Evolutionary conservation across 352 stramenopile genomes (phyloP).

Genomic region (Aphanomyces invadans): DNA sequence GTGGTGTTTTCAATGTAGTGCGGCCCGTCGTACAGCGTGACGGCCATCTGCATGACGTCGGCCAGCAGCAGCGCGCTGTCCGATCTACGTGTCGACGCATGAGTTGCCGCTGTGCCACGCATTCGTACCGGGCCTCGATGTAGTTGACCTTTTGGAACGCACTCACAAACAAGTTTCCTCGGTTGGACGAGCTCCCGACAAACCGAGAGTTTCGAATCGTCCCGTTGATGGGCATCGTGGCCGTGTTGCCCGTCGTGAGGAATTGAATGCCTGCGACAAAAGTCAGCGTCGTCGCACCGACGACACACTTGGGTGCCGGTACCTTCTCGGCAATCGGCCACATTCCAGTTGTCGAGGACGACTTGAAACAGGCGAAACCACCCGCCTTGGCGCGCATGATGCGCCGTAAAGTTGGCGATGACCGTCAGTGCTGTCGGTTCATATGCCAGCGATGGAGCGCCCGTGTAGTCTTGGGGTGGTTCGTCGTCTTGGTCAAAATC

Average conservation of each 20-base stretch:
- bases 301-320: too few relatives aligned
- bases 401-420: slow-evolving; percentile 30
- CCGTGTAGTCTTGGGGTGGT: slow-evolving; percentile 21
- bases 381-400: slow-evolving; percentile 35
- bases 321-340: slow-evolving; percentile 35
- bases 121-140: slow-evolving; percentile 29
- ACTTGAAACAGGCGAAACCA: slow-evolving; percentile 35
- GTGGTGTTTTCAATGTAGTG: slow-evolving; percentile 33
- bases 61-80: slow-evolving; percentile 32
- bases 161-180: slow-evolving; percentile 33
- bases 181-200: slow-evolving; percentile 34
- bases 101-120: not conserved
- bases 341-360: slow-evolving; percentile 30
- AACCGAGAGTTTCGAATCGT: slow-evolving; percentile 36
- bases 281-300: not conserved
- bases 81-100: slow-evolving; percentile 14
- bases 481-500: slow-evolving; percentile 28
- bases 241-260: slow-evolving; percentile 33
- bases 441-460: slow-evolving; percentile 26
- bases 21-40: slow-evolving; percentile 38
- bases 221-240: slow-evolving; percentile 27
- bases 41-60: slow-evolving; percentile 30
- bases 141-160: slow-evolving; percentile 36
- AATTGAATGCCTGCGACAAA: slow-evolving; percentile 27
- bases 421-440: slow-evolving; percentile 29